These are phyloP conservation scores for Lobosporangium transversale DNA, from an alignment of 192 early-diverging fungal genomes.

Conservation along the genomic window DNA sequence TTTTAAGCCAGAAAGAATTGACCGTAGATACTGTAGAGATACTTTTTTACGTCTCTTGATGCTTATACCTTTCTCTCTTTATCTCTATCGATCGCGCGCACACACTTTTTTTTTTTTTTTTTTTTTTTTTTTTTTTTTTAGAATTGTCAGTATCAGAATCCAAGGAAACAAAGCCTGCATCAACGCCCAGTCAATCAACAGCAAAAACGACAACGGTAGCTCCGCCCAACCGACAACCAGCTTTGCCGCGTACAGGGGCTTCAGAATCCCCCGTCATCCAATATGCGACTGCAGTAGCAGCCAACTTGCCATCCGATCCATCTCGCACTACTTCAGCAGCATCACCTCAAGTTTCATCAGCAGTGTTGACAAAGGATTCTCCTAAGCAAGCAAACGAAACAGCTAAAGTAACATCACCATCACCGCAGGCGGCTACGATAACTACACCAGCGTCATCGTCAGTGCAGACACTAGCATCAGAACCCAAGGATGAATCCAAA, in stretches of 20 bases:
- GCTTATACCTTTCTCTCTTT: background rate
- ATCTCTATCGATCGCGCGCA: too few species aligned
- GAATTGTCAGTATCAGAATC: constrained; percentile 33
- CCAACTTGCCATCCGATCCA: constrained; percentile 45
- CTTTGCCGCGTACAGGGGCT: constrained; percentile 26
- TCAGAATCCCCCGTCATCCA: constrained; percentile 40
- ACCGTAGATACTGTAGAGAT: too few species aligned
- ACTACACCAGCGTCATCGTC: background rate
- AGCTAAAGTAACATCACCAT: constrained; percentile 47
- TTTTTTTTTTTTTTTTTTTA: background rate
- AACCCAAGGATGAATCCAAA: too few species aligned
- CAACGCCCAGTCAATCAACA: constrained; percentile 9
- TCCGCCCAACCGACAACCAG: constrained; percentile 38
- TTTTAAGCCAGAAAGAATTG: too few species aligned
- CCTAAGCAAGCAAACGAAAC: constrained; percentile 4
- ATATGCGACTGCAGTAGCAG: constrained; percentile 37
- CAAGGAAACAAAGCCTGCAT: constrained; percentile 51
- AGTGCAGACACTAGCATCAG: background rate
- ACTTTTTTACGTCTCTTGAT: background rate
- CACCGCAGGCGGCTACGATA: constrained; percentile 22
- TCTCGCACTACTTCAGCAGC: constrained; percentile 28
- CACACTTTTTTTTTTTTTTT: background rate
- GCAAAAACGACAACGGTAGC: constrained; percentile 12
- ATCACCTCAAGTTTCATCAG: constrained; percentile 43
- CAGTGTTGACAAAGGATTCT: constrained; percentile 17